These are phyloP conservation scores for Suillus luteus DNA, from an alignment of 768 basidiomycete genomes.

Conservation along the genomic window DNA sequence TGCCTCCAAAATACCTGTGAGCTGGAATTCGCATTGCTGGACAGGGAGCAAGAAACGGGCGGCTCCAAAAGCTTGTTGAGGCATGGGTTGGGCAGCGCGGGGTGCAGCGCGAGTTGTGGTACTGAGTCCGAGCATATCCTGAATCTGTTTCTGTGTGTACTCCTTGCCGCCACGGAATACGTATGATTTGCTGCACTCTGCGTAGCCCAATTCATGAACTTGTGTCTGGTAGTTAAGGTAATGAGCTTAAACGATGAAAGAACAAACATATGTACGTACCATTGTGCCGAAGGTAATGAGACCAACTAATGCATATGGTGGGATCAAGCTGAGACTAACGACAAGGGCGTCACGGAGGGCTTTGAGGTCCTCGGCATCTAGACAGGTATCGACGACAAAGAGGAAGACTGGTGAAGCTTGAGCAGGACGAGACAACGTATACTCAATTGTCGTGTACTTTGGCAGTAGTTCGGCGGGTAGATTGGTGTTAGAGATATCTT, in stretches of 20 bases:
- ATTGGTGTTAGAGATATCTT: conserved; percentile 96
- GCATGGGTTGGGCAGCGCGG: conserved; percentile 81
- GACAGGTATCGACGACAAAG: conserved; percentile 95
- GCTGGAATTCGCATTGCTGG: conserved; percentile 92
- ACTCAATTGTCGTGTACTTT: conserved; percentile 99
- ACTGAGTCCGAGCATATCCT: conserved; percentile 90
- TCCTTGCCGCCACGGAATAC: conserved; percentile 99
- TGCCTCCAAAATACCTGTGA: conserved; percentile 89
- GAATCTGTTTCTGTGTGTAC: conserved; percentile 93
- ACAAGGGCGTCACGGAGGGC: conserved; percentile 94
- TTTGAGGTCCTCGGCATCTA: conserved; percentile 95
- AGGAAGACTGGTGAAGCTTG: conserved; percentile 96
- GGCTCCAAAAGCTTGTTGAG: conserved; percentile 79
- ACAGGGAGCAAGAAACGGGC: conserved; percentile 91
- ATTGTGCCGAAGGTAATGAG: conserved; percentile 91
- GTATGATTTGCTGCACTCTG: conserved; percentile 96
- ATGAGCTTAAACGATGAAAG: background rate
- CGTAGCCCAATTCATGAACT: conserved; percentile 97
- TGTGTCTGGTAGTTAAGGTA: conserved; percentile 61
- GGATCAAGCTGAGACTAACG: conserved; percentile 89
- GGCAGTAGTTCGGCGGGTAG: conserved; percentile 94
- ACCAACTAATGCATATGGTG: conserved; percentile 93
- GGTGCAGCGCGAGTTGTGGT: conserved; percentile 76
- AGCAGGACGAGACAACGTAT: conserved; percentile 91
- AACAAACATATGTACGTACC: background rate